A percentile compares a stretch with the other conserved stretches of the same genome.
Evolutionary conservation across 208 protist genomes (phyloP).

Genomic region (Crithidia brevicula): DNA sequence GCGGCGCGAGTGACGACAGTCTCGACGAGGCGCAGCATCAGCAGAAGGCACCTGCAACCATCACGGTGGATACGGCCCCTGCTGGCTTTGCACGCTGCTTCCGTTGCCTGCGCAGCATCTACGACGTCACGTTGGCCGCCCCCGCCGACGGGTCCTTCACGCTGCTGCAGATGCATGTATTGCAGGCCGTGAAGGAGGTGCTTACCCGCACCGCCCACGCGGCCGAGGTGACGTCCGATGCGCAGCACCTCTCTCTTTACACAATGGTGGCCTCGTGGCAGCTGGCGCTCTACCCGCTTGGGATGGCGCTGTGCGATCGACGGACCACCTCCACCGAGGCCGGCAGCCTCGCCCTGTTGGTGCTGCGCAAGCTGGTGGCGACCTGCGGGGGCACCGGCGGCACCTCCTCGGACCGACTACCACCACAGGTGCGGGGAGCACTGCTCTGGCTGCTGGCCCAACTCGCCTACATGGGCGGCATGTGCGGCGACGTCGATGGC

Average conservation of each 20-base stretch:
- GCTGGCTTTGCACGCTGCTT: slow-evolving; percentile 54
- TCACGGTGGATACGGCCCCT: slow-evolving; percentile 34
- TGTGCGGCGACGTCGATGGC: slow-evolving; percentile 77
- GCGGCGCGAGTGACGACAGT: background rate
- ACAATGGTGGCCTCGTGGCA: slow-evolving; percentile 72
- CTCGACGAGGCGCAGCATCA: background rate
- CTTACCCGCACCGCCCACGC: slow-evolving; percentile 53
- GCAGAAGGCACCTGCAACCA: slow-evolving; percentile 1
- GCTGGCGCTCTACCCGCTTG: slow-evolving; percentile 67
- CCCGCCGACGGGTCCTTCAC: slow-evolving; percentile 18
- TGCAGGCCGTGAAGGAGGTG: slow-evolving; percentile 84
- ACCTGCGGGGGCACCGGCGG: slow-evolving; percentile 34
- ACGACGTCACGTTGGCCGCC: slow-evolving; percentile 29
- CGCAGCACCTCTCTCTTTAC: slow-evolving; percentile 28
- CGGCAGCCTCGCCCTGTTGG: slow-evolving; percentile 72
- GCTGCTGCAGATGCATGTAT: slow-evolving; percentile 68
- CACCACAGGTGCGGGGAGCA: slow-evolving; percentile 37
- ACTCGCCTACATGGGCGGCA: slow-evolving; percentile 72
- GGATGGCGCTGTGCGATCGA: slow-evolving; percentile 55
- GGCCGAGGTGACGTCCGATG: slow-evolving; percentile 16
- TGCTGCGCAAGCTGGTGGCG: slow-evolving; percentile 76
- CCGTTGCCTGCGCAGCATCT: slow-evolving; percentile 45
- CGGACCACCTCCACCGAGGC: slow-evolving; percentile 54
- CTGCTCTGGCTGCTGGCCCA: slow-evolving; percentile 70
- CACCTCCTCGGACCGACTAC: slow-evolving; percentile 30